Evolutionary conservation across 2,329 filamentous ascomycete species (phyloP).

Genomic region (Trichoderma lentiforme): DNA sequence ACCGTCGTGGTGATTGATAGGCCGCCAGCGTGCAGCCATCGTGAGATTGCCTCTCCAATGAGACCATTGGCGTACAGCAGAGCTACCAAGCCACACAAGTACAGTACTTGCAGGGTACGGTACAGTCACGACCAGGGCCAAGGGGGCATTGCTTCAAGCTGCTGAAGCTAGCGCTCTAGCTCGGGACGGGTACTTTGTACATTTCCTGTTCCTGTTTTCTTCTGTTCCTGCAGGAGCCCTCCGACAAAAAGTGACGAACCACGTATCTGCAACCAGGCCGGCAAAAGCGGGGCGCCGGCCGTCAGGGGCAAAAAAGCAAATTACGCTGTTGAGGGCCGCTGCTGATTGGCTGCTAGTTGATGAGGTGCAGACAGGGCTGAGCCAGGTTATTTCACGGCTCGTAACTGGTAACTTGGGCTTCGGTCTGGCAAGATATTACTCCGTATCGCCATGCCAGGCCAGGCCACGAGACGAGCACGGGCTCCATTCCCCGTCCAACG

Average conservation of each 20-base stretch:
- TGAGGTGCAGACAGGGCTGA: conserved; percentile 15
- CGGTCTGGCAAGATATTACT: not conserved
- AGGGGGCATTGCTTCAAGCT: not conserved
- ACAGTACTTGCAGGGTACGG: not conserved
- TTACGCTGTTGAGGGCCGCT: conserved; percentile 7
- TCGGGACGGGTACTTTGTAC: not conserved
- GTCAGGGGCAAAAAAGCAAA: conserved; percentile 20
- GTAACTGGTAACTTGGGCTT: not conserved
- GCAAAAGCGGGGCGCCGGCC: not conserved
- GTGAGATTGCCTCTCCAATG: not conserved
- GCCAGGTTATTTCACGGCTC: not conserved
- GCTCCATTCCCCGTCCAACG: not conserved
- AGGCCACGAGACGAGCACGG: not conserved
- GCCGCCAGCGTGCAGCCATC: not conserved
- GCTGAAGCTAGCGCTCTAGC: not conserved
- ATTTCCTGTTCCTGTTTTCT: not conserved
- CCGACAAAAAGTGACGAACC: not conserved
- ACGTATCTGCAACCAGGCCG: not conserved
- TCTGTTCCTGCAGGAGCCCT: conserved; percentile 11
- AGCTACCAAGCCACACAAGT: not conserved
- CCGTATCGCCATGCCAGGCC: not conserved
- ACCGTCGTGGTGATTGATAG: not conserved
- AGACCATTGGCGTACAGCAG: not conserved
- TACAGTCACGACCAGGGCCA: not conserved
- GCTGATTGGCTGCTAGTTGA: conserved; percentile 16